Evolutionary conservation across 1,139 yeast species (phyloP), one percentile per base, ranked within the genome.

Genomic region (Kodamaea sp.): DNA sequence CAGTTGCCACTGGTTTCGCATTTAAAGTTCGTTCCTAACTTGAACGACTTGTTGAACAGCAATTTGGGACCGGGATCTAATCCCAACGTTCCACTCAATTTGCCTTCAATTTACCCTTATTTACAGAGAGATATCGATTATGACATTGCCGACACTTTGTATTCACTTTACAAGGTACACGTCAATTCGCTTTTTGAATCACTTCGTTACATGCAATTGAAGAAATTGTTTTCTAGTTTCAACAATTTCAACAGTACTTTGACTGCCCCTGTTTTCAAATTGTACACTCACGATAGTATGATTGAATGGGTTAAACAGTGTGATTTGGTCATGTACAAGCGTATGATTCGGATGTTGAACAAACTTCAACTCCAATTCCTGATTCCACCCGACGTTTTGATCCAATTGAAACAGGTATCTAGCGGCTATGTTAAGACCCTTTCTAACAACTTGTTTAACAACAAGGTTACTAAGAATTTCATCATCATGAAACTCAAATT

Each of bases 171-270:
- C 59, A 73, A 73, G 42, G 70, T 80, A 4, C 85, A 83, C 48
- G 80, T 86, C 47, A 73, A 74, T 26, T 57, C 79, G 4, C 59
- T 84, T 28, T 76, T 84, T 43, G 88, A 83, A 44, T 68, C 79
- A 28, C 61, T 87, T 42, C 67, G 94, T 44, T 81, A 69, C 52
- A 75, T 86, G 79, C 85, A 83, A 43, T 59, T 83, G 37, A 78
- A 77, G 41, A 76, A 76, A 48, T 61, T 88, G 25, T 73, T 81
- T 38, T 63, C 74, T 12, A 63, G 76, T 20, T 61, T 84, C 34
- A 55, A 68, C 10, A 65, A 76, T 6, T 85, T 85, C 56, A 72
- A 73, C 34, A 70, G 80, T 8, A 70, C 79, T 1, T 66, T 86
- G 35, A 78, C 92, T 0, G 67, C 78, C 0, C 87, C 88, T 2